Conservation (phyloP, 345 rosid species). For the Garcia nutans region DNA sequence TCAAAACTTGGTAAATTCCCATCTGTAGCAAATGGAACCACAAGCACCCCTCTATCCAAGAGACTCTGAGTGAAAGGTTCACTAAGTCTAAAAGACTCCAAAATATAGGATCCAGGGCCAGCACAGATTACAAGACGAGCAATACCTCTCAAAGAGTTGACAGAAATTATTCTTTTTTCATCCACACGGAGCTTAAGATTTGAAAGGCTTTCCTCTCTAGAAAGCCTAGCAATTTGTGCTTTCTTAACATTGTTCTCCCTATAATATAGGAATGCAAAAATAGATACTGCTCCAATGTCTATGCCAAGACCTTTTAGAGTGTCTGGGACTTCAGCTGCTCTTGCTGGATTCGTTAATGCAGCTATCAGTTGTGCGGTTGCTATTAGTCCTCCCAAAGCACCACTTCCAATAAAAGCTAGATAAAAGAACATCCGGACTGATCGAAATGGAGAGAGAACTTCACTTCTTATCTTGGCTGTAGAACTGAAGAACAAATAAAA, state of each 20-base stretch:
- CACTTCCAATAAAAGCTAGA: conserved; percentile 82
- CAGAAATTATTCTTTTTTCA: conserved; percentile 56
- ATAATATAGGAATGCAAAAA: conserved; percentile 74
- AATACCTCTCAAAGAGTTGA: conserved; percentile 65
- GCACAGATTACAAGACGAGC: conserved; percentile 89
- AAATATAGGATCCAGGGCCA: conserved; percentile 63
- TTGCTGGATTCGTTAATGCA: conserved; percentile 65
- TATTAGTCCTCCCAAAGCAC: conserved; percentile 71
- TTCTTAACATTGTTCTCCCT: conserved; percentile 74
- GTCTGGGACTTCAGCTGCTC: conserved; percentile 67
- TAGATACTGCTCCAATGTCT: conserved; percentile 68
- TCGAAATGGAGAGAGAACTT: conserved; percentile 91
- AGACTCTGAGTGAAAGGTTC: conserved; percentile 71
- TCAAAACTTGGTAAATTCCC: conserved; percentile 60
- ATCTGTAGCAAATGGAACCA: conserved; percentile 76
- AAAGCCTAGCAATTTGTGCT: conserved; percentile 75
- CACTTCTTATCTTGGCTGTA: conserved; percentile 77
- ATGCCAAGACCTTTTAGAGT: conserved; percentile 62
- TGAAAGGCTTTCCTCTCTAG: conserved; percentile 87
- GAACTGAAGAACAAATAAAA: conserved; percentile 57
- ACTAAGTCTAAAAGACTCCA: conserved; percentile 72
- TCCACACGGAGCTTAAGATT: conserved; percentile 81
- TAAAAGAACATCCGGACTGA: conserved; percentile 95
- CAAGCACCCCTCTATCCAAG: conserved; percentile 85
- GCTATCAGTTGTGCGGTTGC: conserved; percentile 75